Percentiles rank a stretch among this genome's conserved stretches.
These are phyloP conservation scores for Syncephalastrum racemosum DNA, from an alignment of 371 early-diverging fungal genomes.

Conservation along the genomic window DNA sequence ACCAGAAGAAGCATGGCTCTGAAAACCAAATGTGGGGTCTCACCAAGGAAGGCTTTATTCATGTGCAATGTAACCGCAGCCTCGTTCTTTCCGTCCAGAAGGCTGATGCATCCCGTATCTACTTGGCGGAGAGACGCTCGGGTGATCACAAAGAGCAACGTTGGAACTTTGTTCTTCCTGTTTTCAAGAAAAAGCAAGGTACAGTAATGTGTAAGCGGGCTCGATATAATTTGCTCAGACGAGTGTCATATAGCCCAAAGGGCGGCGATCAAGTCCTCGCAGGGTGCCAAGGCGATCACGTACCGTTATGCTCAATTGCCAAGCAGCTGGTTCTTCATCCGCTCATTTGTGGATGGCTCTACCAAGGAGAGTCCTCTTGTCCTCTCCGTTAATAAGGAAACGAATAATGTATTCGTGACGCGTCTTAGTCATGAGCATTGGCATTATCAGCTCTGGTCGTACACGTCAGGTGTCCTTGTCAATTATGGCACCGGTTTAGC, in stretches of 20 bases:
- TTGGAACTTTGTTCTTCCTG: constrained; percentile 52
- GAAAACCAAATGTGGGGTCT: constrained; percentile 45
- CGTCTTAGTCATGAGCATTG: constrained; percentile 32
- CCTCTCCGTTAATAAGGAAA: constrained; percentile 31
- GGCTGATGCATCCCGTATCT: constrained; percentile 21
- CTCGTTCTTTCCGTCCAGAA: constrained; percentile 39
- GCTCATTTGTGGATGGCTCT: constrained; percentile 24
- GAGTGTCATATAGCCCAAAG: not conserved
- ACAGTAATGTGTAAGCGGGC: not conserved
- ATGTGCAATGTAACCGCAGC: constrained; percentile 18
- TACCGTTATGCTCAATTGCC: constrained; percentile 45
- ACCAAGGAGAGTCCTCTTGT: constrained; percentile 42
- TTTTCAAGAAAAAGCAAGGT: constrained; percentile 46
- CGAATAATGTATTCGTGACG: constrained; percentile 17
- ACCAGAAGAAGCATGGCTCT: constrained; percentile 29
- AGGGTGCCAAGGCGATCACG: constrained; percentile 19
- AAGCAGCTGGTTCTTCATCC: constrained; percentile 46
- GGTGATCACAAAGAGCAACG: constrained; percentile 41
- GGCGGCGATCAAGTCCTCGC: too few species aligned
- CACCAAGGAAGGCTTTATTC: constrained; percentile 36
- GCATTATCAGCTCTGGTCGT: constrained; percentile 54
- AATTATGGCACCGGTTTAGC: constrained; percentile 52
- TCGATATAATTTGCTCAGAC: not conserved
- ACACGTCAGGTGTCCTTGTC: constrained; percentile 45
- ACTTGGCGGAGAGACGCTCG: constrained; percentile 25